A percentile compares a stretch with the other conserved stretches of the same genome.
Evolutionary conservation across 352 stramenopile genomes (phyloP).

Genomic region (Phytophthora kernoviae): DNA sequence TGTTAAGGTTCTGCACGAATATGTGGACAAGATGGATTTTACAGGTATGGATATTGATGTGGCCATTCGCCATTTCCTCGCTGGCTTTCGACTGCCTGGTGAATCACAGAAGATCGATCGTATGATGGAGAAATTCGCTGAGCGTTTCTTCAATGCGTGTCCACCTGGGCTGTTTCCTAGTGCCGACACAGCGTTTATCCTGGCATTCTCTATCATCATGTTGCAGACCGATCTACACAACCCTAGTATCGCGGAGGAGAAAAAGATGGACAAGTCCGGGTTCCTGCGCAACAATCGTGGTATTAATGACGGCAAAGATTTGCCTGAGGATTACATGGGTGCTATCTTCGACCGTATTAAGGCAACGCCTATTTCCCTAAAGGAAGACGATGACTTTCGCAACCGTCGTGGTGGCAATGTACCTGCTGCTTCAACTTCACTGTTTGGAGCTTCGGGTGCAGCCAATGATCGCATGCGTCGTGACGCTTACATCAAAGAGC

Average conservation of each 20-base stretch:
- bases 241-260: slow-evolving; percentile 96
- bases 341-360: slow-evolving; percentile 98
- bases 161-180: slow-evolving; percentile 90
- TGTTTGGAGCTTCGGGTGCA: slow-evolving; percentile 71
- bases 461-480: slow-evolving; percentile 67
- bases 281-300: slow-evolving; percentile 98
- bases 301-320: slow-evolving; percentile 96
- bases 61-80: slow-evolving; percentile 97
- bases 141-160: slow-evolving; percentile 86
- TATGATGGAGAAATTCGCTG: slow-evolving; percentile 99
- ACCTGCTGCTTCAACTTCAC: slow-evolving; percentile 37
- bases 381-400: slow-evolving; percentile 94
- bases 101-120: slow-evolving; percentile 99
- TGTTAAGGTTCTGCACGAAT: slow-evolving; percentile 95
- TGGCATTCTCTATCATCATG: slow-evolving; percentile 95
- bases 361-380: slow-evolving; percentile 94
- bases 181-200: slow-evolving; percentile 98
- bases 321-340: slow-evolving; percentile 93
- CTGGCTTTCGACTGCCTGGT: slow-evolving; percentile 97
- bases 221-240: slow-evolving; percentile 98
- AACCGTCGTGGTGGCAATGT: slow-evolving; percentile 34
- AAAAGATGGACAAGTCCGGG: slow-evolving; percentile 97
- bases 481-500: slow-evolving; percentile 87
- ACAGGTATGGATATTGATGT: slow-evolving; percentile 95
- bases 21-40: slow-evolving; percentile 98